Base-by-base conservation (phyloP, 2,329 filamentous ascomycete species). In the Diaporthe aspalathi region DNA sequence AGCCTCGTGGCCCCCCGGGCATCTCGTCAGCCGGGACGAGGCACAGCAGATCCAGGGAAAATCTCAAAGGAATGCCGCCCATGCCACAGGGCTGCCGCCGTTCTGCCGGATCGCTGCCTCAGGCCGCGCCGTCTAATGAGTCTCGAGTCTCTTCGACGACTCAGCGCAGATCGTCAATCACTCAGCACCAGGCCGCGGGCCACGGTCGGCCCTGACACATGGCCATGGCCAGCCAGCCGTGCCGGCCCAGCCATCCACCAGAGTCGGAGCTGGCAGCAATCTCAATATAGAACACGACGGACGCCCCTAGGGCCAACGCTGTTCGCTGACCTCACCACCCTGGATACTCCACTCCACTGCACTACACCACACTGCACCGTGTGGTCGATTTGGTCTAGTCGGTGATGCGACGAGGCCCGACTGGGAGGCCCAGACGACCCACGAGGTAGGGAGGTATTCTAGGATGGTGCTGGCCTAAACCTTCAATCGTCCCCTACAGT, bases 1-100 rank as follows among this genome's bases (percentile, higher is more conserved):
- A 38, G 43, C 43, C 67, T 68, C 67, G 53, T 60, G 53, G 67
- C 40, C 50, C 67, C 53, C 67, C 67, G 60, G 53, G 53, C 12
- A 57, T 68, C 60, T 65, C 60, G 53, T 68, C 67, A 68, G 67
- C 67, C 43, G 67, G 56, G 53, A 68, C 43, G 53, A 68, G 67
- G 67, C 53, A 60, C 29, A 52, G 43, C 66, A 40, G 47, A 50
- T 16, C 38, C 22, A 27, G 22, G 49, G 43, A 49, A n/a, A 49
- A 63, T 35, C 57, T 65, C n/a, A 14, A 50, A 50, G 60, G 60
- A 65, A 65, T 50, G n/a, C 45, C 43, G 45, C 60, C 60, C 60
- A 50, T 50, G 60, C 45, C 60, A 65, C 60, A 50, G 16, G 60
- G 45, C 60, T 65, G 43, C 29, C 60, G 43, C 60, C 45, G 60